Conservation (phyloP, 73 alveolate genomes). For the Tetrahymena malaccensis region DNA sequence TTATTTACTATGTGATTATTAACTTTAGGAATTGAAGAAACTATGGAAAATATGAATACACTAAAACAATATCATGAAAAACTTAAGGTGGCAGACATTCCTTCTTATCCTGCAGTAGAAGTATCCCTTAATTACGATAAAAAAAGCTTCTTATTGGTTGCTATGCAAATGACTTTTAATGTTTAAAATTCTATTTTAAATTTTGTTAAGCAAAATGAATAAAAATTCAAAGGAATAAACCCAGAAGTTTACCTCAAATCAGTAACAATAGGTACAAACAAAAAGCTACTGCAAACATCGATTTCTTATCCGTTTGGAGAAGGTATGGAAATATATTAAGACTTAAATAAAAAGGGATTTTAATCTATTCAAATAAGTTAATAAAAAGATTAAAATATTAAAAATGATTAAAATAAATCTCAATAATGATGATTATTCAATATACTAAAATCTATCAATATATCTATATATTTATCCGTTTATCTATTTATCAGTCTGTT, state of each 20-base stretch:
- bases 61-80: neutral
- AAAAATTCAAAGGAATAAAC: neutral
- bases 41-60: neutral
- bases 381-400: neutral
- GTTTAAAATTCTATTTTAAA: neutral
- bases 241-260: neutral
- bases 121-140: neutral
- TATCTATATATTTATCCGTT: neutral
- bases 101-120: neutral
- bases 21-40: neutral
- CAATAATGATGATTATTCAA: neutral
- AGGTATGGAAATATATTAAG: neutral
- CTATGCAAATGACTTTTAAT: neutral
- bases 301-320: neutral
- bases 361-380: neutral
- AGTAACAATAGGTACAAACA: neutral
- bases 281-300: neutral
- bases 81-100: neutral
- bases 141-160: neutral
- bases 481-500: no score
- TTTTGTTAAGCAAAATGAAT: neutral
- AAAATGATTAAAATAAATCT: neutral
- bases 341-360: neutral
- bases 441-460: no score
- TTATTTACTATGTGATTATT: neutral